Conservation (phyloP, 768 basidiomycete genomes). For the Lentinula raphanica region DNA sequence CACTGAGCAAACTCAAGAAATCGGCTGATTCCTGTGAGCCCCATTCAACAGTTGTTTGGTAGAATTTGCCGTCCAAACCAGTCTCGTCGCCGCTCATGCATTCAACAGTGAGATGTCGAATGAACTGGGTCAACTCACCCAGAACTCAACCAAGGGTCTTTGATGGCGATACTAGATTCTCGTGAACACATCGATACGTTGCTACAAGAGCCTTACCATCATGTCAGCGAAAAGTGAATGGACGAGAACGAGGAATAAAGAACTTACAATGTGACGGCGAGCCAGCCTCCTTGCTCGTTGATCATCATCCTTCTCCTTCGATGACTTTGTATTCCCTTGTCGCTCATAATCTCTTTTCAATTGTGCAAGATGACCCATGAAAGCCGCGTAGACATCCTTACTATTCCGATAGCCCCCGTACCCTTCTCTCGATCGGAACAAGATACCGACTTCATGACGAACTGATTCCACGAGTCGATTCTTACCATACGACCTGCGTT, state of each 20-base stretch:
- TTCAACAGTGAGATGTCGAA: not conserved
- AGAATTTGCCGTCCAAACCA: not conserved
- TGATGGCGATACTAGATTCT: not conserved
- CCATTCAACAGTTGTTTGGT: not conserved
- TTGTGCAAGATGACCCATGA: not conserved
- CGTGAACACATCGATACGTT: not conserved
- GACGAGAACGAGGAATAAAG: no score
- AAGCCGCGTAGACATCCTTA: not conserved
- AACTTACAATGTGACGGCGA: not conserved
- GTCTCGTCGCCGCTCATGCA: not conserved
- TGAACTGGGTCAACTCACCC: not conserved
- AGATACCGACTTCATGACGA: not conserved
- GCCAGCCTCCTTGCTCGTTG: not conserved
- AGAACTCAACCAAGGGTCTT: no score
- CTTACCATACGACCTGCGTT: not conserved
- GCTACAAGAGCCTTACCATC: not conserved
- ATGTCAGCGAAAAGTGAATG: not conserved
- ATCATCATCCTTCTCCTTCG: not conserved
- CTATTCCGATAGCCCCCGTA: not conserved
- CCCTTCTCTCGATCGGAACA: not conserved
- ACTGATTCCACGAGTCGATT: not conserved
- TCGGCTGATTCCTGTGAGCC: not conserved
- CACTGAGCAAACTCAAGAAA: not conserved
- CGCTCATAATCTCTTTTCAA: not conserved
- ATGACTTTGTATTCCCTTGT: not conserved